Conservation (phyloP, 345 rosid genomes). For the Acer negundo region DNA sequence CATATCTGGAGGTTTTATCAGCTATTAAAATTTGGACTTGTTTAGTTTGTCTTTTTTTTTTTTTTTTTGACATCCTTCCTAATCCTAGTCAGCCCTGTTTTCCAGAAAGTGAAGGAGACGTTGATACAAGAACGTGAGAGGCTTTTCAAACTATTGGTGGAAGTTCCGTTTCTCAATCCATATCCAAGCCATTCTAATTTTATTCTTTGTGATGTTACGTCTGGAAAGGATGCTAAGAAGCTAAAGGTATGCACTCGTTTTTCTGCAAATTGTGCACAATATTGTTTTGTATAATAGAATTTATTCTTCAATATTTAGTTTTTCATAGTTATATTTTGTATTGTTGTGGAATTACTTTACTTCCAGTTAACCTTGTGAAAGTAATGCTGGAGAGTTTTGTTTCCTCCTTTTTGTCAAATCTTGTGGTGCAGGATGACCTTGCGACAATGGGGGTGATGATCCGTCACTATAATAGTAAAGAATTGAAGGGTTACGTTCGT, state of each 20-base stretch:
- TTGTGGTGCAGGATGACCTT: conserved; percentile 70
- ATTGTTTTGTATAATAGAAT: background rate
- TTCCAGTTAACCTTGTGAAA: background rate
- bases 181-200: conserved; percentile 85
- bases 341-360: background rate
- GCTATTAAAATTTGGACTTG: conserved; percentile 1
- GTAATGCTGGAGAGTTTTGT: background rate
- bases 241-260: conserved; percentile 49
- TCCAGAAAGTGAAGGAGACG: conserved; percentile 73
- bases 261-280: background rate
- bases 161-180: conserved; percentile 80
- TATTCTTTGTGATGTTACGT: conserved; percentile 81
- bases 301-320: background rate
- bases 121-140: conserved; percentile 75
- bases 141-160: conserved; percentile 64
- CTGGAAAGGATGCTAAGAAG: conserved; percentile 85
- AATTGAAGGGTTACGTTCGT: conserved; percentile 75
- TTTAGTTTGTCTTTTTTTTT: background rate
- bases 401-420: background rate
- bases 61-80: conserved; percentile 3
- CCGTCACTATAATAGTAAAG: conserved; percentile 85
- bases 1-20: conserved; percentile 64
- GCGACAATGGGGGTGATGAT: conserved; percentile 88
- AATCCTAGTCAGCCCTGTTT: conserved; percentile 20
- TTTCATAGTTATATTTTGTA: background rate